These are phyloP conservation scores for Nakaseomyces sp. DNA, from an alignment of 1,139 yeast genomes.

Conservation along the genomic window DNA sequence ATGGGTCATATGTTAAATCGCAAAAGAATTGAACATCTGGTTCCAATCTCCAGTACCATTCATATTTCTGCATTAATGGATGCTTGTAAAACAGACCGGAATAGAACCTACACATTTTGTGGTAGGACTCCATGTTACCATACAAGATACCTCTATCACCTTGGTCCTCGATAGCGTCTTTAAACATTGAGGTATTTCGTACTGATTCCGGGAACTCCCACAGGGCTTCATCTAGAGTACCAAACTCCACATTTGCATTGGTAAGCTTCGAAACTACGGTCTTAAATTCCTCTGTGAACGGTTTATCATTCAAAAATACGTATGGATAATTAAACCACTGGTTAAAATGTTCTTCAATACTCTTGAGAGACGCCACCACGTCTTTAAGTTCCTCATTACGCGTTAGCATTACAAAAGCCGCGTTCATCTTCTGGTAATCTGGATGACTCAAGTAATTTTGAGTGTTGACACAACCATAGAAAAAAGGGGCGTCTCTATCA, in stretches of 20 bases:
- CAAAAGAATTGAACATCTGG: slow-evolving; percentile 86
- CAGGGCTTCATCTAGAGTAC: slow-evolving; percentile 17
- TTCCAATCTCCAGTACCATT: slow-evolving; percentile 94
- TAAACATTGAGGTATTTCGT: slow-evolving; percentile 28
- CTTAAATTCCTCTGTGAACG: slow-evolving; percentile 58
- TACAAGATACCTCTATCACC: slow-evolving; percentile 77
- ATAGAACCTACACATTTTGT: slow-evolving; percentile 63
- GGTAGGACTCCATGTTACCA: slow-evolving; percentile 69
- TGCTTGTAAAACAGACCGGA: slow-evolving; percentile 73
- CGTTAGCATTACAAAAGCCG: slow-evolving; percentile 76
- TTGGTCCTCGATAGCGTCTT: slow-evolving; percentile 50
- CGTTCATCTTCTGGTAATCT: slow-evolving; percentile 45
- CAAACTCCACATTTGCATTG: slow-evolving; percentile 36
- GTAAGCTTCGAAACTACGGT: slow-evolving; percentile 41
- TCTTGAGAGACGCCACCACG: slow-evolving; percentile 57
- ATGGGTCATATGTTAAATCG: slow-evolving; percentile 87
- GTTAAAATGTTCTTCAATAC: slow-evolving; percentile 78
- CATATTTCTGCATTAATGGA: slow-evolving; percentile 53
- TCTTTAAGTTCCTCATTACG: slow-evolving; percentile 66
- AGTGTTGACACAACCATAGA: slow-evolving; percentile 43
- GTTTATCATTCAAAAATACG: slow-evolving; percentile 74
- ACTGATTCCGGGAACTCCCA: slow-evolving; percentile 34
- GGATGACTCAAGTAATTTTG: slow-evolving; percentile 28
- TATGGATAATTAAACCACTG: slow-evolving; percentile 89
- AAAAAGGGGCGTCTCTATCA: slow-evolving; percentile 34